phyloP scores from a whole-genome alignment of 177 flowering plant genomes.

The Vitis hybrid region DNA sequence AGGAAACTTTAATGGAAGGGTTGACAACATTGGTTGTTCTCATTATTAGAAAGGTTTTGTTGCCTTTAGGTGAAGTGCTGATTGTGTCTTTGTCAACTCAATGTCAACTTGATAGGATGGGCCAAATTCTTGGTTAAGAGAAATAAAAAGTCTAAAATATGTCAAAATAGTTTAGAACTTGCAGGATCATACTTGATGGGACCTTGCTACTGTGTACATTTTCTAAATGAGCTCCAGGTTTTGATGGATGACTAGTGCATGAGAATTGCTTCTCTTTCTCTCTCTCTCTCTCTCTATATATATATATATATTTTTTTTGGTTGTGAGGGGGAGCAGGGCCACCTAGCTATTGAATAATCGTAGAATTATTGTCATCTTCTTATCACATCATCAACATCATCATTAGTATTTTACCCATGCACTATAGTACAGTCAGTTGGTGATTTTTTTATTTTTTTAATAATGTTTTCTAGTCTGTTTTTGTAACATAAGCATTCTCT shows the following conservation, averaged over 20 bases:
- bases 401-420: background rate
- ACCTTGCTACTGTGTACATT: background rate
- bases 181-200: background rate
- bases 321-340: no score
- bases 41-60: no score
- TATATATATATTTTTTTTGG: background rate
- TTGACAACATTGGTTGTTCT: no score
- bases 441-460: background rate
- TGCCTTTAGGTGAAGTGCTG: no score
- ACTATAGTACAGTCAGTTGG: background rate
- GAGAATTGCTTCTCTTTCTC: background rate
- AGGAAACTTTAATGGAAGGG: no score
- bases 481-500: background rate
- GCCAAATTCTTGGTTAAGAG: no score
- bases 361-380: background rate
- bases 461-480: background rate
- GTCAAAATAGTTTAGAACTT: no score
- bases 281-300: no score
- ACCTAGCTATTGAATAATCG: background rate
- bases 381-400: background rate
- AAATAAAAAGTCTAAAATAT: no score
- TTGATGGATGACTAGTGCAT: background rate
- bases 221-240: background rate
- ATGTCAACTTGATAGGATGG: no score
- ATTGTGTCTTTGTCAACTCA: no score